Evolutionary conservation across 2,329 filamentous ascomycete genomes (phyloP).

Genomic region (Cladosporium sp.): DNA sequence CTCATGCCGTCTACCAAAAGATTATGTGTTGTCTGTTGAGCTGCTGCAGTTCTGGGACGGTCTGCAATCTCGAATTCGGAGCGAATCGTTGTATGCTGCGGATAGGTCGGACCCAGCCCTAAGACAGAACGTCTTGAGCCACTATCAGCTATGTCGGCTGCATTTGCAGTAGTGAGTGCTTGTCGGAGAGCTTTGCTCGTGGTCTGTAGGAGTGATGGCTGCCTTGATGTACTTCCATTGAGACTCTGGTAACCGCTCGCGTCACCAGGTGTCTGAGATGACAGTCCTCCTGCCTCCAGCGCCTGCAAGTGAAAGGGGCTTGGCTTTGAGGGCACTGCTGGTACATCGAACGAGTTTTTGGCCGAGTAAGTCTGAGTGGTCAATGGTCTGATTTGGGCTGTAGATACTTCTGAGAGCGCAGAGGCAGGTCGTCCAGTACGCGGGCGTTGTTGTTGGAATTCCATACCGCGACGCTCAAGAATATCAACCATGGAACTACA

Average conservation of each 20-base stretch:
- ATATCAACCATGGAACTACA: slow-evolving; percentile 22
- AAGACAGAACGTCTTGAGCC: neutral
- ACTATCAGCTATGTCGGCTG: neutral
- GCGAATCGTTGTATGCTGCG: too few relatives aligned
- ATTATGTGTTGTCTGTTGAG: too few relatives aligned
- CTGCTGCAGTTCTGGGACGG: too few relatives aligned
- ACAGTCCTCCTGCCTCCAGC: slow-evolving; percentile 14
- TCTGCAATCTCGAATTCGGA: too few relatives aligned
- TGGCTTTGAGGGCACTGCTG: neutral
- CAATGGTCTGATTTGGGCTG: slow-evolving; percentile 12
- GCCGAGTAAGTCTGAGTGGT: slow-evolving; percentile 2
- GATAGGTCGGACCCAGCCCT: too few relatives aligned
- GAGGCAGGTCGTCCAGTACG: slow-evolving; percentile 18
- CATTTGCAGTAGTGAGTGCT: neutral
- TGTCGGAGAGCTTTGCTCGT: neutral
- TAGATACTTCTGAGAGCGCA: slow-evolving; percentile 12
- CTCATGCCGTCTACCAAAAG: too few relatives aligned
- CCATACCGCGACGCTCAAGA: slow-evolving; percentile 25
- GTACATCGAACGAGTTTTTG: neutral
- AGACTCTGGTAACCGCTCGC: neutral
- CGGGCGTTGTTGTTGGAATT: slow-evolving; percentile 25
- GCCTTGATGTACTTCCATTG: neutral
- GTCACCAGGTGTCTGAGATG: neutral
- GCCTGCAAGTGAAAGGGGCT: slow-evolving; percentile 15
- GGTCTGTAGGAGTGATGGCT: neutral